Evolutionary conservation across 148 eudicot genomes (phyloP), one percentile per base, ranked within the genome.

Genomic region (Cornus suecica): DNA sequence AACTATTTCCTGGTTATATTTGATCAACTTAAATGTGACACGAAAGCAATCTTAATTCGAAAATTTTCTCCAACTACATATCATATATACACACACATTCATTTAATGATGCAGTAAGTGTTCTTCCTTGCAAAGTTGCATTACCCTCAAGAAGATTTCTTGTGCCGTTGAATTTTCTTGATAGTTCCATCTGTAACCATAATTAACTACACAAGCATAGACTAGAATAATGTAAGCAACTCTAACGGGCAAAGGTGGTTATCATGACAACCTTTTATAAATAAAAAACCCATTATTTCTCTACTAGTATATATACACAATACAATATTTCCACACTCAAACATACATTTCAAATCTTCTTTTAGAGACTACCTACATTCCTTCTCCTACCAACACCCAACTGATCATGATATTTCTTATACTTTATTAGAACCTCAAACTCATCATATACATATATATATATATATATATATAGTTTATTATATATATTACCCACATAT

Each of bases 111-210:
- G n/a, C n/a, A n/a, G n/a, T n/a, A n/a, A n/a, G n/a, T n/a, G n/a
- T n/a, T n/a, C n/a, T n/a, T n/a, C n/a, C n/a, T n/a, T n/a, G n/a
- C n/a, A n/a, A n/a, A n/a, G n/a, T n/a, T n/a, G n/a, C n/a, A n/a
- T n/a, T n/a, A n/a, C n/a, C 62, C 27, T 45, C 23, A 74, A 54
- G 62, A 77, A 54, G 85, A 83, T 90, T 88, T 87, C 93, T 91
- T 90, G 91, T 83, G 80, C 80, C 75, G 78, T 86, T 87, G 89
- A 91, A 69, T 78, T 86, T 88, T 86, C 89, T 84, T 86, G 72
- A 73, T 82, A 84, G 79, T 79, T 86, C 78, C 83, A 76, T 22
- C 24, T 58, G 20, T n/a, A 22, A 58, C 24, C 25, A 58, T 58
- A 22, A 2, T n/a, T 58, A 58, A 58, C 85, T 78, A 58, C 63